Evolutionary conservation across 352 stramenopile species (phyloP), one percentile per base, ranked within the genome.

Genomic region (Pythium dissotocum): DNA sequence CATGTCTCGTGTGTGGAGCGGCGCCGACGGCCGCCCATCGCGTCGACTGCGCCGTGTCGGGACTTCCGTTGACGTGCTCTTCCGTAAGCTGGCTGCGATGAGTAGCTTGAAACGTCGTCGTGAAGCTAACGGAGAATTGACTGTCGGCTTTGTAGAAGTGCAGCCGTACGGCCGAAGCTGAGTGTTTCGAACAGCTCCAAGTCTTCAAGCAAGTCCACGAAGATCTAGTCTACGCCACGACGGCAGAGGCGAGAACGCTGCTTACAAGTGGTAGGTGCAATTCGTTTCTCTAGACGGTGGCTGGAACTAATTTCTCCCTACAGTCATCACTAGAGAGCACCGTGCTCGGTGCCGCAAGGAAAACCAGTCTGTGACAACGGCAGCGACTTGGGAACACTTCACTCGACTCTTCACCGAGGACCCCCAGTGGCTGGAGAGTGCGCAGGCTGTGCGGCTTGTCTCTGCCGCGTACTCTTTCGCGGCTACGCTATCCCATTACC

Each of bases 401-500:
- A 49, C 86, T n/a, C 66, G 73, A 14, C 65, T 80, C 7, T 85
- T 85, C 42, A 70, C 72, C 9, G 68, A 64, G 46, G 63, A 77
- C 8, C n/a, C 58, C 2, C 28, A 42, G n/a, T 83, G 73, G 67
- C 49, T 87, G n/a, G 33, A 60, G 1, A 71, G 88, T 53, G 32
- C 57, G 33, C 68, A 65, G 33, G 75, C 74, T 6, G 12, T 87
- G 32, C 73, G 83, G 7, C 72, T 93, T 30, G 59, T 89, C 9
- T 93, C 85, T 6, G 84, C 83, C 13, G 79, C 80, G 14, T 91
- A 87, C 75, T 89, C 83, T 21, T 93, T 82, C 63, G 77, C 86
- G 51, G 77, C 88, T 70, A 93, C 85, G 21, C 75, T 93, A 24
- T 59, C 57, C 14, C 42, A 70, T 30, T 68, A 63, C 32, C 48